Evolutionary conservation across 2,329 filamentous ascomycete genomes (phyloP).

Genomic region (Colletotrichum caudatum): DNA sequence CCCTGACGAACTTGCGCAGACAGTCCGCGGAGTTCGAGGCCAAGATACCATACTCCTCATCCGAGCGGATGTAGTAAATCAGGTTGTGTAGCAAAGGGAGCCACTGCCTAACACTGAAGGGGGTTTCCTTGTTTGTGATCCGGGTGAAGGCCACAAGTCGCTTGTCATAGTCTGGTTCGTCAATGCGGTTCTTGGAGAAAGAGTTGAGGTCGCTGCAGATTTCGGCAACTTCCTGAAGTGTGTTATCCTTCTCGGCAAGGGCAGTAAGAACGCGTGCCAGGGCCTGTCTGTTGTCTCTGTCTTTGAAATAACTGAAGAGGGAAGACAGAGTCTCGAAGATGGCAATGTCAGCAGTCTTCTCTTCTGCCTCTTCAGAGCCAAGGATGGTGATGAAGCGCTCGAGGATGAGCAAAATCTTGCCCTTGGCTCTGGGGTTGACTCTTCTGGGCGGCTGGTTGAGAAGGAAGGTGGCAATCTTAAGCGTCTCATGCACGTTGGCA

Average conservation of each 20-base stretch:
- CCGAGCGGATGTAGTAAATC: slow-evolving; percentile 85
- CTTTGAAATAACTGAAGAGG: slow-evolving; percentile 91
- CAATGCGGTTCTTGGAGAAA: slow-evolving; percentile 76
- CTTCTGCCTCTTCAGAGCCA: slow-evolving; percentile 47
- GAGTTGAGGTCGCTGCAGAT: slow-evolving; percentile 87
- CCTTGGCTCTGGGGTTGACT: slow-evolving; percentile 86
- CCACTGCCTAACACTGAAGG: slow-evolving; percentile 82
- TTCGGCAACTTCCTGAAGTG: slow-evolving; percentile 71
- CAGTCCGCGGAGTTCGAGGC: slow-evolving; percentile 83
- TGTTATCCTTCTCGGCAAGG: slow-evolving; percentile 73
- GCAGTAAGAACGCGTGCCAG: slow-evolving; percentile 79
- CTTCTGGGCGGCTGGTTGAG: slow-evolving; percentile 86
- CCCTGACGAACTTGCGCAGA: slow-evolving; percentile 81
- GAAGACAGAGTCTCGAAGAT: slow-evolving; percentile 82
- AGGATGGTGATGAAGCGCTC: slow-evolving; percentile 80
- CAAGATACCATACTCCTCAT: slow-evolving; percentile 89
- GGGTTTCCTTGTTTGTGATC: slow-evolving; percentile 72
- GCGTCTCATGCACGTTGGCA: slow-evolving; percentile 79
- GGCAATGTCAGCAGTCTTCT: slow-evolving; percentile 48
- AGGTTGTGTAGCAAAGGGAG: slow-evolving; percentile 89
- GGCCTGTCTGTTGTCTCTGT: slow-evolving; percentile 79
- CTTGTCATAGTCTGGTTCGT: slow-evolving; percentile 89
- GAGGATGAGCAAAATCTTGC: slow-evolving; percentile 81
- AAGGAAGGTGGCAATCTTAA: slow-evolving; percentile 83
- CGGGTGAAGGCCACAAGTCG: slow-evolving; percentile 80